phyloP scores from a whole-genome alignment of 2,329 filamentous ascomycete species.

The Calycina marina region DNA sequence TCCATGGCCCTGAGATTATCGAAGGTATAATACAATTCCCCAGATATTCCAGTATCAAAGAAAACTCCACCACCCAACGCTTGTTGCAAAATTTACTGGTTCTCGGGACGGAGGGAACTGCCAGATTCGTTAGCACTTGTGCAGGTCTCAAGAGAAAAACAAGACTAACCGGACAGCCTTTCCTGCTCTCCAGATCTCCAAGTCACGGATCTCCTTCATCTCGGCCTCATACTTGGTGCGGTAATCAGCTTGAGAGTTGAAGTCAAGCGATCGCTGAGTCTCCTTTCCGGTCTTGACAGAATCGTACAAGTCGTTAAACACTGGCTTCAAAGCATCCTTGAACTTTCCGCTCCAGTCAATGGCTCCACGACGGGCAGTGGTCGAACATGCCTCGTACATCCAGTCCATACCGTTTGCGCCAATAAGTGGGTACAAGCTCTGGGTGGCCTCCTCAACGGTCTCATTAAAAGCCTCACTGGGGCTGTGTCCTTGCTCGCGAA shows the following conservation, averaged over 20 bases:
- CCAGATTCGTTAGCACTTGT: slow-evolving; percentile 7
- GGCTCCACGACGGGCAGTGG: slow-evolving; percentile 92
- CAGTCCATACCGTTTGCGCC: slow-evolving; percentile 98
- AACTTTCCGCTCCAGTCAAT: slow-evolving; percentile 97
- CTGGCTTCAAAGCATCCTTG: slow-evolving; percentile 96
- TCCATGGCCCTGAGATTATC: slow-evolving; percentile 18
- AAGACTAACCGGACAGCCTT: slow-evolving; percentile 74
- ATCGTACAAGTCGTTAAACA: slow-evolving; percentile 96
- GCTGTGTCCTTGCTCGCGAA: slow-evolving; percentile 94
- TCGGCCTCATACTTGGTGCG: slow-evolving; percentile 94
- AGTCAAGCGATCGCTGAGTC: slow-evolving; percentile 92
- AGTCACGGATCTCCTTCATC: slow-evolving; percentile 93
- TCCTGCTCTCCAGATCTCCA: slow-evolving; percentile 98
- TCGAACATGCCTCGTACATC: slow-evolving; percentile 99
- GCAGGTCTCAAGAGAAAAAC: neutral
- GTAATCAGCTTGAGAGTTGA: slow-evolving; percentile 94
- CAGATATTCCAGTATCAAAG: slow-evolving; percentile 14
- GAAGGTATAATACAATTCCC: slow-evolving; percentile 24
- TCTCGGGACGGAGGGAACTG: slow-evolving; percentile 70
- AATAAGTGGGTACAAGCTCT: slow-evolving; percentile 95
- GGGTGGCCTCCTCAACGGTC: slow-evolving; percentile 98
- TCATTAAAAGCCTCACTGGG: slow-evolving; percentile 99
- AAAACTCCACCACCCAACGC: slow-evolving; percentile 9
- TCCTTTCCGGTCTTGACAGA: slow-evolving; percentile 81
- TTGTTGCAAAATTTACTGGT: slow-evolving; percentile 38